Base-by-base conservation (phyloP, 176 grass and related monocot species). In the Carex scoparia region DNA sequence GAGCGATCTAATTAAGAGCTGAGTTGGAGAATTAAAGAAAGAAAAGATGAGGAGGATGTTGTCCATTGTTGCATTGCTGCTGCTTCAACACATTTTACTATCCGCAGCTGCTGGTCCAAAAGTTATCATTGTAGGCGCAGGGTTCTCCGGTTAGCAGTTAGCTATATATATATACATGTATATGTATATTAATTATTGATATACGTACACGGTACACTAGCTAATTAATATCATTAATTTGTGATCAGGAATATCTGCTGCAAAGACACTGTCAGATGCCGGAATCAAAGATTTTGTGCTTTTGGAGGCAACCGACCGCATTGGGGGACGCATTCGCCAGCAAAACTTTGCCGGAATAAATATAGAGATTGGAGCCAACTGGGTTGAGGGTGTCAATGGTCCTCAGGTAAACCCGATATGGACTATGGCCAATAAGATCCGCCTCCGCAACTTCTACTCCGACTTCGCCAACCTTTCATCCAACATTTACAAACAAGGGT, bases 321-420 rank as follows among this genome's bases (percentile, higher is more conserved):
- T 95, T 1, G 94, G 94, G 4, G 94, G 94, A 3, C 85, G 91
- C 27, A 91, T 95, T 16, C 91, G 86, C 79, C 90, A 91, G 73
- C 74, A 58, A 4, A 83, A 91, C 12, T 91, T 95, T 37, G 87
- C 83, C 1, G 94, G 87, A 0, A 0, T 91, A 7, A 89, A 89
- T 84, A 67, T 95, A 10, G 94, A 95, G 89, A 59, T 88, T 13
- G 91, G 94, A 0, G 94, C 89, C 8, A 95, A 92, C 62, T 95
- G 93, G 93, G 85, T 94, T 56, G 94, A 96, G 81, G 94, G 94
- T 3, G 86, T 95, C 18, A 69, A 86, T 44, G 87, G 89, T 30
- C 6, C 13, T 23, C 18, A 83, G 72, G 12, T 91, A 55, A 95
- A 95, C 66, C 91, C 93, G 51, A 93, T 95, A 19, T 95, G 91